Evolutionary conservation across 140 eudicot species (phyloP).

Genomic region (Cichorium intybus): DNA sequence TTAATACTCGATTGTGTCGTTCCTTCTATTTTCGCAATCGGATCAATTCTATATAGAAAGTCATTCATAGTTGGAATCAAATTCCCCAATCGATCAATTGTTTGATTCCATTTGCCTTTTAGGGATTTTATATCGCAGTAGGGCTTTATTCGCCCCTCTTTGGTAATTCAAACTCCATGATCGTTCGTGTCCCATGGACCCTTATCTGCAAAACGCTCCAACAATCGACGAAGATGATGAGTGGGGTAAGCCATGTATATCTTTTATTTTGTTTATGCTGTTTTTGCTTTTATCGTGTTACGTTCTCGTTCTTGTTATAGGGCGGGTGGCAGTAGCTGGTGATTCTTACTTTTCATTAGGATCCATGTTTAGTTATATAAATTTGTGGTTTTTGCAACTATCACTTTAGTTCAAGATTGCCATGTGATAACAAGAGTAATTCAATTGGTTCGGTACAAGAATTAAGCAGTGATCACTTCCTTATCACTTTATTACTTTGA

Average conservation of each 20-base stretch:
- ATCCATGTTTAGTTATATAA: neutral
- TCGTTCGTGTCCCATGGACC: slow-evolving; percentile 49
- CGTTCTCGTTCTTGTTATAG: neutral
- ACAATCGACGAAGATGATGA: slow-evolving; percentile 52
- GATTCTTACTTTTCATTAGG: neutral
- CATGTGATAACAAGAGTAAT: neutral
- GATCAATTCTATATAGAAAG: slow-evolving; percentile 13
- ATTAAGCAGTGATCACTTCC: neutral
- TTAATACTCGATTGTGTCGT: slow-evolving; percentile 5
- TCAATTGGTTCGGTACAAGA: neutral
- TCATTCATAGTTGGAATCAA: slow-evolving; percentile 18
- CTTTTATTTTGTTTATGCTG: neutral
- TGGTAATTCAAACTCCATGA: slow-evolving; percentile 39
- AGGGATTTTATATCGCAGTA: slow-evolving; percentile 2
- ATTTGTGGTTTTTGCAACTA: neutral
- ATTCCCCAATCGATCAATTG: slow-evolving; percentile 16
- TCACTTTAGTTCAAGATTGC: neutral
- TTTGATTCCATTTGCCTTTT: slow-evolving; percentile 9
- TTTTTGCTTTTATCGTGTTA: neutral
- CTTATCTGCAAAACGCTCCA: slow-evolving; percentile 49
- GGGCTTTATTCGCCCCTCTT: slow-evolving; percentile 11
- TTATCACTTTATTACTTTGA: neutral
- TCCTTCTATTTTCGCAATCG: slow-evolving; percentile 10
- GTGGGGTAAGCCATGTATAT: slow-evolving; percentile 52
- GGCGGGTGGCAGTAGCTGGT: neutral